Evolutionary conservation across 192 early-diverging fungal species (phyloP).

Genomic region (Dispira parvispora): DNA sequence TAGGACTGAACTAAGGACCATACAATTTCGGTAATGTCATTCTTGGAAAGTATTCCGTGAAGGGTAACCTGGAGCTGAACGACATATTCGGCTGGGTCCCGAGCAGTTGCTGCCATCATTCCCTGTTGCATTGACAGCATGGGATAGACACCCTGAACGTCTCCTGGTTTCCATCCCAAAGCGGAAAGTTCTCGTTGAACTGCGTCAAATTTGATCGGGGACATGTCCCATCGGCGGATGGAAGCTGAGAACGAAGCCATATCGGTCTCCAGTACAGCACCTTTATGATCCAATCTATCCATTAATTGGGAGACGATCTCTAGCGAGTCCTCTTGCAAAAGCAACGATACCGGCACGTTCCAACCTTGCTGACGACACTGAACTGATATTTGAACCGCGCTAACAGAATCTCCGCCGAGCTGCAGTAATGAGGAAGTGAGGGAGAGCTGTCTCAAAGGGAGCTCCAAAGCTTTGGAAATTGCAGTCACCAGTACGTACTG

Average conservation of each 20-base stretch:
- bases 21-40: background rate
- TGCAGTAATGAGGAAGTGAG: background rate
- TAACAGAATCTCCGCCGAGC: slow-evolving; percentile 5
- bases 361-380: background rate
- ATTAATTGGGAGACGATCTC: background rate
- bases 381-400: background rate
- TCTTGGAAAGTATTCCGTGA: background rate
- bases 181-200: background rate
- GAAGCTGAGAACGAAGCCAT: background rate
- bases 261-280: too few relatives aligned
- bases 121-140: background rate
- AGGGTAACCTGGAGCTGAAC: background rate
- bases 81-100: background rate
- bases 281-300: background rate
- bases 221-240: background rate
- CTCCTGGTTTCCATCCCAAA: background rate
- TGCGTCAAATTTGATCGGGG: background rate
- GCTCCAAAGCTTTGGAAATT: background rate
- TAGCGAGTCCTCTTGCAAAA: background rate
- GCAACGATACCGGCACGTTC: background rate
- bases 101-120: background rate
- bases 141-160: background rate
- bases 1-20: background rate
- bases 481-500: background rate
- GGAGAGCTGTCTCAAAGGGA: background rate